Percentiles rank a stretch among this genome's conserved stretches.
These are phyloP conservation scores for Penicillium sp. DNA, from an alignment of 2,329 filamentous ascomycete species.

Conservation along the genomic window DNA sequence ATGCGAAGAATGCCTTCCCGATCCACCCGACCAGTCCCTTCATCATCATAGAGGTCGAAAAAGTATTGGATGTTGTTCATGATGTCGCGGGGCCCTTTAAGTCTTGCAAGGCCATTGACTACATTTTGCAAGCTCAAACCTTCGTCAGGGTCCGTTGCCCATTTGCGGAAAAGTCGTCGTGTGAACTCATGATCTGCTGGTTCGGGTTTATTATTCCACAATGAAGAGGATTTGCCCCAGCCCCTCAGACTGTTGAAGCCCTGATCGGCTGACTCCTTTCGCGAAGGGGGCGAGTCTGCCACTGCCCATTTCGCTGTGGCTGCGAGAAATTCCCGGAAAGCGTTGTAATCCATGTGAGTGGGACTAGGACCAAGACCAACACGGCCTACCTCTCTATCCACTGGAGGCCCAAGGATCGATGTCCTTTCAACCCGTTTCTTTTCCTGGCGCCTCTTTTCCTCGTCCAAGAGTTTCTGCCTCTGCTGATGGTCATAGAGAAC, in stretches of 20 bases:
- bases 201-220: conserved; percentile 58
- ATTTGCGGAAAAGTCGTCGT: conserved; percentile 73
- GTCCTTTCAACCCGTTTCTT: conserved; percentile 47
- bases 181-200: conserved; percentile 86
- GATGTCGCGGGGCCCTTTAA: conserved; percentile 89
- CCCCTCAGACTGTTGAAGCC: too few species aligned
- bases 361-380: conserved; percentile 83
- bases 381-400: conserved; percentile 67
- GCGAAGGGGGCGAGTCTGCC: conserved; percentile 65
- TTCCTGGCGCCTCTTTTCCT: conserved; percentile 58
- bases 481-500: conserved; percentile 87
- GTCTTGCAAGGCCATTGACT: conserved; percentile 76
- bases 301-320: conserved; percentile 87
- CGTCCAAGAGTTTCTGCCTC: conserved; percentile 66
- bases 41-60: conserved; percentile 93
- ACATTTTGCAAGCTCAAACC: conserved; percentile 84
- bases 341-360: conserved; percentile 93
- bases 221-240: conserved; percentile 43
- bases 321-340: conserved; percentile 86
- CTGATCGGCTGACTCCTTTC: too few species aligned
- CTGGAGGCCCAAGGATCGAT: conserved; percentile 39
- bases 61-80: conserved; percentile 98
- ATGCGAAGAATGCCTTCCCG: conserved; percentile 90
- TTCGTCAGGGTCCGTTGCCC: conserved; percentile 72
- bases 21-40: conserved; percentile 81